A percentile compares a stretch with the other conserved stretches of the same genome.
These are phyloP conservation scores for Raphanus sativus DNA, from an alignment of 345 rosid genomes.

Conservation along the genomic window DNA sequence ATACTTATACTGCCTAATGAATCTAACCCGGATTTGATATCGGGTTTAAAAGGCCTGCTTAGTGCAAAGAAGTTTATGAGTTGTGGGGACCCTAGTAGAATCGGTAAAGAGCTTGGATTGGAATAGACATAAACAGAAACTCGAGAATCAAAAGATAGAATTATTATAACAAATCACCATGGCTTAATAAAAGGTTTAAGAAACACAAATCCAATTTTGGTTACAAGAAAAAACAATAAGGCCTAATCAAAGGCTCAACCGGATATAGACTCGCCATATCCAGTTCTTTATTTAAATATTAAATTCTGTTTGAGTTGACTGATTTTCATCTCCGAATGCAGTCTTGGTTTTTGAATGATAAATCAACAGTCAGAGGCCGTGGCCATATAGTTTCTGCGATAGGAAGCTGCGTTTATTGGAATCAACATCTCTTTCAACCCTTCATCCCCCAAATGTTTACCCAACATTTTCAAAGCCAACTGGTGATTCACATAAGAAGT, in stretches of 20 bases:
- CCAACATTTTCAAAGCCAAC: constrained; percentile 45
- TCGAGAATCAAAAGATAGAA: background rate
- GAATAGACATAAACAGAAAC: background rate
- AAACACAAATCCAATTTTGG: background rate
- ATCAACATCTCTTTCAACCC: constrained; percentile 48
- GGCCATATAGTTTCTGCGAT: constrained; percentile 19
- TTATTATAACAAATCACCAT: background rate
- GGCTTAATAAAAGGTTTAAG: background rate
- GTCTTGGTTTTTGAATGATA: background rate
- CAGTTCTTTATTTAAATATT: constrained; percentile 1
- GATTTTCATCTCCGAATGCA: background rate
- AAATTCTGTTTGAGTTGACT: background rate
- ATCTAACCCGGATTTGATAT: background rate
- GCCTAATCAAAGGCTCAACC: background rate
- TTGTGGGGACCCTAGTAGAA: background rate
- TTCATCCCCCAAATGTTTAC: constrained; percentile 44
- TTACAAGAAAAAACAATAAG: background rate
- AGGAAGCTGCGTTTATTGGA: constrained; percentile 33
- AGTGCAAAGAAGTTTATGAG: background rate
- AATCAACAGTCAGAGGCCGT: background rate
- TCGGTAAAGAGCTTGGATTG: background rate
- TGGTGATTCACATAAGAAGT: constrained; percentile 20
- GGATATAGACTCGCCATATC: background rate
- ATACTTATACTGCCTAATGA: background rate
- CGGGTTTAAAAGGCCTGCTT: background rate